Percentiles rank a stretch among this genome's conserved stretches.
These are phyloP conservation scores for Ailanthus altissimus DNA, from an alignment of 345 rosid species.

Conservation along the genomic window DNA sequence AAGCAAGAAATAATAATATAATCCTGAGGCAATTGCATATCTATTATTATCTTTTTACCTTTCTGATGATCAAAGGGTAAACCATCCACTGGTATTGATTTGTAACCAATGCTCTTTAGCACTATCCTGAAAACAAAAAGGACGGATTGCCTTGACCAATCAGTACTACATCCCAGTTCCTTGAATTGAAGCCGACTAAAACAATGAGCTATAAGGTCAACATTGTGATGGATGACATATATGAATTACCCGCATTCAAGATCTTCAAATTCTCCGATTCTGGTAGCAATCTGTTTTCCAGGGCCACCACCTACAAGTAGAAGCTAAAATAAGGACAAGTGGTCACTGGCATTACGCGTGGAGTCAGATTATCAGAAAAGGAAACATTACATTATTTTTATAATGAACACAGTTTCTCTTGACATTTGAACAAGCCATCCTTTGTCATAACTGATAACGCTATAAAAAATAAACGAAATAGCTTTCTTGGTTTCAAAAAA, in stretches of 20 bases:
- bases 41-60: conserved; percentile 44
- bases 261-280: conserved; percentile 77
- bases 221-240: neutral
- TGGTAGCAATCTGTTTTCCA: conserved; percentile 79
- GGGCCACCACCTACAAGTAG: conserved; percentile 54
- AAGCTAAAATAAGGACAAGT: conserved; percentile 16
- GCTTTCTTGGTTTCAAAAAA: neutral
- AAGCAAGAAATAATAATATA: neutral
- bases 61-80: conserved; percentile 75
- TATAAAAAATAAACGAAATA: neutral
- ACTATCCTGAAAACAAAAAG: conserved; percentile 57
- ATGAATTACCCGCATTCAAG: conserved; percentile 65
- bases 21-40: neutral
- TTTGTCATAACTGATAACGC: neutral
- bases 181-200: neutral
- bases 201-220: neutral
- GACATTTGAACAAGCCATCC: neutral
- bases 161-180: neutral
- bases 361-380: neutral
- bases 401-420: neutral
- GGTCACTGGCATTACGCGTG: neutral
- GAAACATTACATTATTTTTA: neutral
- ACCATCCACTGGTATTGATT: conserved; percentile 69
- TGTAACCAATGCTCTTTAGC: conserved; percentile 93
- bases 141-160: conserved; percentile 11